Percentiles rank a stretch among this genome's conserved stretches.
Evolutionary conservation across 108 stramenopile species (phyloP).

Genomic region (Skeletonema menzelii): DNA sequence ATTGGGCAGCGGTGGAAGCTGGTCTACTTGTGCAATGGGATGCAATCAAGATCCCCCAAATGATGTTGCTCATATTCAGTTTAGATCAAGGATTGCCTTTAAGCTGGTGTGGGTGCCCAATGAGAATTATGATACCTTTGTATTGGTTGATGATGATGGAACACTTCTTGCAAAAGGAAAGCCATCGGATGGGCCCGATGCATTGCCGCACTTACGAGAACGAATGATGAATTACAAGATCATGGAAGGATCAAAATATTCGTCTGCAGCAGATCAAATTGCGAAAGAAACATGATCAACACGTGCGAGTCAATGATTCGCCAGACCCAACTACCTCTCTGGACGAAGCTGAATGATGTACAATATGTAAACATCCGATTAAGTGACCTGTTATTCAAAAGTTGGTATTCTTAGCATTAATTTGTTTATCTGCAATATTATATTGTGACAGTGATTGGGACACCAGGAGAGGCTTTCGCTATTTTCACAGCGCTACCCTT

Average conservation of each 20-base stretch:
- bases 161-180: constrained; percentile 51
- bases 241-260: constrained; percentile 82
- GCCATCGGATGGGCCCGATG: constrained; percentile 42
- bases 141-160: constrained; percentile 87
- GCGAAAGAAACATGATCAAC: constrained; percentile 10
- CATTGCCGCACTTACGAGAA: constrained; percentile 68
- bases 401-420: too few species aligned
- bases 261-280: constrained; percentile 61
- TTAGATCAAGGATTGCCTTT: constrained; percentile 83
- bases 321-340: too few species aligned
- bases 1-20: constrained; percentile 86
- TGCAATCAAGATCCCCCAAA: constrained; percentile 80
- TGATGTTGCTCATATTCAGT: constrained; percentile 92
- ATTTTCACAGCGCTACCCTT: constrained; percentile 14
- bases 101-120: constrained; percentile 92
- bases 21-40: constrained; percentile 88
- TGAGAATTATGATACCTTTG: constrained; percentile 76
- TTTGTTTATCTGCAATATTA: background rate
- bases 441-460: background rate
- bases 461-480: constrained; percentile 1
- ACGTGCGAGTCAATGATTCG: background rate
- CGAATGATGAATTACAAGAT: constrained; percentile 81
- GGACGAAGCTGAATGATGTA: background rate
- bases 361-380: too few species aligned
- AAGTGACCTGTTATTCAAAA: too few species aligned